A percentile compares a stretch with the other conserved stretches of the same genome.
phyloP scores from a whole-genome alignment of 108 stramenopile species.

The Cyclotella distinguenda region DNA sequence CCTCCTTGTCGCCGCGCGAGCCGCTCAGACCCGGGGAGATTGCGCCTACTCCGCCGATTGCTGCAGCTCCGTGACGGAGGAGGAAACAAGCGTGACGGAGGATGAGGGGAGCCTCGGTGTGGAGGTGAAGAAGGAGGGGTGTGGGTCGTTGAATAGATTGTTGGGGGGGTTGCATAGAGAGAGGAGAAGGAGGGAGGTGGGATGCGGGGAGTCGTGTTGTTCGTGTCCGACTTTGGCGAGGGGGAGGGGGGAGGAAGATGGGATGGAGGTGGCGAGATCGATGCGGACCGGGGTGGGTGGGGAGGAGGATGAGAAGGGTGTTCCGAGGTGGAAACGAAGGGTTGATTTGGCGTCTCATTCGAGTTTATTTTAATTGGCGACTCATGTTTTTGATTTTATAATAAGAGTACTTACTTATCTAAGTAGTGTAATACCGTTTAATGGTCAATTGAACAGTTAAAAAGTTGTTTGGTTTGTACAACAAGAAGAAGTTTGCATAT shows the following conservation, averaged over 20 bases:
- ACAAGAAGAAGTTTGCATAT: no score
- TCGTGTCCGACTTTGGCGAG: no score
- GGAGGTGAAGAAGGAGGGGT: conserved; percentile 15
- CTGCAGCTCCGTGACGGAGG: conserved; percentile 38
- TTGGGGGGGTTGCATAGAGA: background rate
- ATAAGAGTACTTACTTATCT: no score
- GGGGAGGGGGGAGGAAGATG: background rate
- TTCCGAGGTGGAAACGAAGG: conserved; percentile 21
- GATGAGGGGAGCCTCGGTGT: conserved; percentile 38
- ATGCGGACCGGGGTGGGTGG: background rate
- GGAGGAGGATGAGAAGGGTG: background rate
- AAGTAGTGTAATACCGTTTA: no score
- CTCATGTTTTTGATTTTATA: no score
- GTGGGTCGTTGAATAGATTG: conserved; percentile 3
- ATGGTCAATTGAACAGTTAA: no score
- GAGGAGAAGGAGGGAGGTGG: background rate
- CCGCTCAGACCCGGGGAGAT: conserved; percentile 18
- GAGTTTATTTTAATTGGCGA: conserved; percentile 18
- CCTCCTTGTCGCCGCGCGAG: conserved; percentile 33
- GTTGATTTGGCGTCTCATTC: conserved; percentile 27
- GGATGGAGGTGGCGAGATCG: background rate
- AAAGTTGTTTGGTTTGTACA: no score
- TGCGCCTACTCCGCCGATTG: conserved; percentile 6
- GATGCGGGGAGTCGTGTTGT: no score
- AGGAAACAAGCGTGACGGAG: conserved; percentile 35